Base-by-base conservation (phyloP, 2,329 filamentous ascomycete genomes). In the Sporothrix inflata region DNA sequence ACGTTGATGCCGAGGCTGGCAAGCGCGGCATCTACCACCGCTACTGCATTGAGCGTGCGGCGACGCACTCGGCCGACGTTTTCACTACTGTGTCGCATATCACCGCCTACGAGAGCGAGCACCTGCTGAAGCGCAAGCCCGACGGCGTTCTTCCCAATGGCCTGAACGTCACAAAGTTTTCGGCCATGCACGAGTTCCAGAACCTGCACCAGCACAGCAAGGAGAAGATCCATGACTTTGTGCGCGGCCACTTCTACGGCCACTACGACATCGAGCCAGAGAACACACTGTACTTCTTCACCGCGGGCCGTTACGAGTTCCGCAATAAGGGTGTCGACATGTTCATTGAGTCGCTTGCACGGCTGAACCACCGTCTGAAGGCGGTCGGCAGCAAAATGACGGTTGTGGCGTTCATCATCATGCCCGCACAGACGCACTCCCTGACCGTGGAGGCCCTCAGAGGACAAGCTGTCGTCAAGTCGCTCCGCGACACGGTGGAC, bases 31-130 rank as follows among this genome's bases (percentile, higher is more conserved):
- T 99, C 81, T 99, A 98, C 85, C 96, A 99, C 84, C 87, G 96
- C 73, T 98, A 98, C 85, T 98, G 96, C 84, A 97, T 99, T 78
- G 96, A 99, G 84, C 91, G 96, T 75, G 95, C 93, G 63, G 93
- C 95, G 27, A 91, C 96, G 24, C 96, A 99, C 81, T 88, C 94
- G 7, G 92, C 92, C 76, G 96, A 99, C 83, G 96, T 99, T 78
- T 98, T 99, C 84, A 99, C 96, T 27, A 99, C 96, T 0, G 96
- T 99, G 73, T 98, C 95, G 21, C 96, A 98, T 82, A 98, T 99
- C 79, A 99, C 96, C 4, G 96, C 96, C 11, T 98, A 97, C 82
- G 96, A 99, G 83, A 97, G 94, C 78, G 96, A 99, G 85, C 95
- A 99, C 83, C 83, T 99, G 77, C 88, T 99, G 76, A 98, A 98